Conservation (phyloP, 352 stramenopile genomes). For the Globisporangium splendens region DNA sequence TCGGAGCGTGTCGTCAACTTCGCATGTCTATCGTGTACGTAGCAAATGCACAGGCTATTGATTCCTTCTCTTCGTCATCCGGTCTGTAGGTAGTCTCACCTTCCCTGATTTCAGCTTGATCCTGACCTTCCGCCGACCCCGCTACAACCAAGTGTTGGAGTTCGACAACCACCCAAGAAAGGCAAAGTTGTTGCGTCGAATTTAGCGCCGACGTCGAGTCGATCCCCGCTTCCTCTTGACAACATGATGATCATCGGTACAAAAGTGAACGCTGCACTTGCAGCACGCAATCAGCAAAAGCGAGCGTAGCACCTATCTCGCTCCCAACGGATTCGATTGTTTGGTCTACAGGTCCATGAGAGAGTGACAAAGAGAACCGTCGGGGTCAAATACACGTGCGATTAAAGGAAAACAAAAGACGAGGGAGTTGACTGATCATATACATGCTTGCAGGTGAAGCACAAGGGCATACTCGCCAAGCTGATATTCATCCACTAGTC, state of each 20-base stretch:
- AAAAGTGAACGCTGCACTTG: slow-evolving; percentile 1
- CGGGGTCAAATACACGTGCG: too few relatives aligned
- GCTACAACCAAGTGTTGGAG: background rate
- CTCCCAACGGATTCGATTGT: too few relatives aligned
- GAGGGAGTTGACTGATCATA: too few relatives aligned
- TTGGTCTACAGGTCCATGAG: too few relatives aligned
- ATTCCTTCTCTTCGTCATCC: background rate
- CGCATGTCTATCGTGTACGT: slow-evolving; percentile 1
- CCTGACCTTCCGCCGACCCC: background rate
- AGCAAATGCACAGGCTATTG: too few relatives aligned
- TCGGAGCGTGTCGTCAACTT: background rate
- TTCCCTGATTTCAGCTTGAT: background rate
- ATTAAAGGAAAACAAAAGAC: too few relatives aligned
- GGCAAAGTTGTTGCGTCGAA: background rate
- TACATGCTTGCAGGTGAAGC: too few relatives aligned
- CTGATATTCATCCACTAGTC: too few relatives aligned
- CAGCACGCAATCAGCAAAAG: too few relatives aligned
- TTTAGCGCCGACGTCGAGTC: background rate
- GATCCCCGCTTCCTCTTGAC: background rate
- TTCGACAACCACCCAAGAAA: background rate
- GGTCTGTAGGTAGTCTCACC: background rate
- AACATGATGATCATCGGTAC: slow-evolving; percentile 12
- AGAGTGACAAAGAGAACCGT: too few relatives aligned
- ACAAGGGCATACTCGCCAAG: too few relatives aligned
- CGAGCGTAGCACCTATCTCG: too few relatives aligned